These are phyloP conservation scores for Backusella australiensis DNA, from an alignment of 192 early-diverging fungal genomes.

Conservation along the genomic window DNA sequence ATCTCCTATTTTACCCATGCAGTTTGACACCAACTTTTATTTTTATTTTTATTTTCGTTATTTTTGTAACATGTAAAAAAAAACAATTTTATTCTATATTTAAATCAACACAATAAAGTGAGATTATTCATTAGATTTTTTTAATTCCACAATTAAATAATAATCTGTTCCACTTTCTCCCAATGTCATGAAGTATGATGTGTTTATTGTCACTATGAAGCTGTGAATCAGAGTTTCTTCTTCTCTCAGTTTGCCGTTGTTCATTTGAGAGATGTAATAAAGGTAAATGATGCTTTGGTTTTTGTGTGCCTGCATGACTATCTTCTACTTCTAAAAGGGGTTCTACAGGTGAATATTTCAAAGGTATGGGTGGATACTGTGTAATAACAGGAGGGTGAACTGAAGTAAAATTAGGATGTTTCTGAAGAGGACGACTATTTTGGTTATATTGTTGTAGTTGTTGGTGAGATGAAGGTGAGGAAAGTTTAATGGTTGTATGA, in stretches of 20 bases:
- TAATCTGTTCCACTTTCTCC: background rate
- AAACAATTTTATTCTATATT: background rate
- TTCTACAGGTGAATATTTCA: slow-evolving; percentile 34
- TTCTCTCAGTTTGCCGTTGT: background rate
- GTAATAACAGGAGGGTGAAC: slow-evolving; percentile 29
- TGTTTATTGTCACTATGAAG: too few relatives aligned
- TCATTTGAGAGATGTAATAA: background rate
- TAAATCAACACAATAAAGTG: background rate
- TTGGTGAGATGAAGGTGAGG: background rate
- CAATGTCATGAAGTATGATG: background rate
- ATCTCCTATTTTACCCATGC: background rate
- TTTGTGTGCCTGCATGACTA: background rate
- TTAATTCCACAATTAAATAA: background rate
- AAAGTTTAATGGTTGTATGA: slow-evolving; percentile 27
- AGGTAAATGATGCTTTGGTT: background rate
- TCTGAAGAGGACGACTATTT: background rate
- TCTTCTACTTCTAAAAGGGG: slow-evolving; percentile 2
- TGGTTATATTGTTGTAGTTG: background rate
- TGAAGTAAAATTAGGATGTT: background rate
- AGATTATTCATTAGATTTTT: background rate
- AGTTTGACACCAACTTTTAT: background rate
- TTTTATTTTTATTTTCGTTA: background rate
- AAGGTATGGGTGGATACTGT: slow-evolving; percentile 32
- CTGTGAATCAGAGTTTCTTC: slow-evolving; percentile 9
- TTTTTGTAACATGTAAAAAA: background rate